A percentile compares a stretch with the other conserved stretches of the same genome.
Evolutionary conservation across 2,329 filamentous ascomycete species (phyloP).

Genomic region (Trichoderma sp.): DNA sequence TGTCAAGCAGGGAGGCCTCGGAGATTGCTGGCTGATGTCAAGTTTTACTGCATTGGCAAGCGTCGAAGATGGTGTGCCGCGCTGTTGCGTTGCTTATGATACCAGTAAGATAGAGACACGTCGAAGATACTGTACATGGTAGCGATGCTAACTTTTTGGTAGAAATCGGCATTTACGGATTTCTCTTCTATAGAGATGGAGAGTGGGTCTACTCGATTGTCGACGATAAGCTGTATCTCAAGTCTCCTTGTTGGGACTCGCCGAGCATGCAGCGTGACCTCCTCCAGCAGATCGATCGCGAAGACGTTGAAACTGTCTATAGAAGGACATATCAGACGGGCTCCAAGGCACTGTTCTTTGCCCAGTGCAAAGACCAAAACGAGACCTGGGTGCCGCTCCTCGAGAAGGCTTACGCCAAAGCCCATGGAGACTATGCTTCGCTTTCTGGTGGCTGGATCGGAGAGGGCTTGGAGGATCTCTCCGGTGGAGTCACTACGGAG

Average conservation of each 20-base stretch:
- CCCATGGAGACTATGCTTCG: conserved; percentile 72
- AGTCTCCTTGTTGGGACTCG: conserved; percentile 77
- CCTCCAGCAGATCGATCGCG: conserved; percentile 71
- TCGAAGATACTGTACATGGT: neutral
- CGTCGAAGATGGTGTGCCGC: conserved; percentile 65
- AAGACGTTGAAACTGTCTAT: conserved; percentile 69
- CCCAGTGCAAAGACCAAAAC: conserved; percentile 69
- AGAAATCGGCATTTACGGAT: conserved; percentile 78
- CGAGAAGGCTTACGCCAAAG: conserved; percentile 82
- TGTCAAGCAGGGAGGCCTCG: conserved; percentile 71
- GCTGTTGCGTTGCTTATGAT: conserved; percentile 73
- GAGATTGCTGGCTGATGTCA: conserved; percentile 83
- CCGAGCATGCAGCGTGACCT: conserved; percentile 70
- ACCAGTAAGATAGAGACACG: conserved; percentile 42
- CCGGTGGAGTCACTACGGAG: conserved; percentile 67
- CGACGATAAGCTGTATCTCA: conserved; percentile 85
- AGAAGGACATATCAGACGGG: conserved; percentile 69
- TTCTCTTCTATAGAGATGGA: conserved; percentile 83
- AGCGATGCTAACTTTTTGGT: conserved; percentile 19
- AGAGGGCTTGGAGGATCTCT: conserved; percentile 57
- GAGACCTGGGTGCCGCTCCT: conserved; percentile 80
- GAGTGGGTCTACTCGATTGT: conserved; percentile 92
- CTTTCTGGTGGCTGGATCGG: conserved; percentile 69
- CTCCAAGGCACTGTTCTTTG: conserved; percentile 74
- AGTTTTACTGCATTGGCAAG: conserved; percentile 74